Evolutionary conservation across 164 flowering plant species (phyloP), one percentile per base, ranked within the genome.

Genomic region (Houttuynia cordata): DNA sequence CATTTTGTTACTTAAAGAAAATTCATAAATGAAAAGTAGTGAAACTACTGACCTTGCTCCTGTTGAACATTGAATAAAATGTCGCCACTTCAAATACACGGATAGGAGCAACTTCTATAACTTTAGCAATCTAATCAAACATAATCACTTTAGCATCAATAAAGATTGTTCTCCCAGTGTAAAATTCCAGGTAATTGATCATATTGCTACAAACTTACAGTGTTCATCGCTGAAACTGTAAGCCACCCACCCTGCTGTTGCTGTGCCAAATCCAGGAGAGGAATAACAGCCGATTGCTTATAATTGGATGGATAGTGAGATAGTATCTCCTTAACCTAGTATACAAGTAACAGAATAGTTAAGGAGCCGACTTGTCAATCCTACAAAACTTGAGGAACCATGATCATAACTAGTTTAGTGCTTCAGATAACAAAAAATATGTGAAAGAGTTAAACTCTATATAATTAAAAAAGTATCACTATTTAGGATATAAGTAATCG

Each of bases 191-290:
- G 14, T 9, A 62, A 55, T 22, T 41, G 22, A 59, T 8, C 18
- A 62, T 49, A 42, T 1, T 42, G 62, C 60, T 42, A 68, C 17
- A n/a, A 24, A 79, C 86, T 67, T 91, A 91, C 99, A 25, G 83
- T 87, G 76, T 94, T 80, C 99, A 94, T 94, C 20, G 99, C 87
- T 53, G 99, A 94, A 73, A 94, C 99, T 42, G 99, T 81, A 22
- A 94, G 82, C 99, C 99, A 94, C 37, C 97, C 97, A 69, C 97
- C 96, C 80, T 94, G 88, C 73, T 94, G 99, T 77, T 94, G 99
- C 61, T 94, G 99, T 50, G 97, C 99, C 81, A 94, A 93, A 86
- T 94, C 99, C 56, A 94, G 78, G 66, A 94, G 76, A 71, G 97
- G 97, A 70, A 94, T 91, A 65, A 88, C 91, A 13, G 96, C 97